phyloP scores from a whole-genome alignment of 106 monocot genomes.

The Apostasia ramifera region DNA sequence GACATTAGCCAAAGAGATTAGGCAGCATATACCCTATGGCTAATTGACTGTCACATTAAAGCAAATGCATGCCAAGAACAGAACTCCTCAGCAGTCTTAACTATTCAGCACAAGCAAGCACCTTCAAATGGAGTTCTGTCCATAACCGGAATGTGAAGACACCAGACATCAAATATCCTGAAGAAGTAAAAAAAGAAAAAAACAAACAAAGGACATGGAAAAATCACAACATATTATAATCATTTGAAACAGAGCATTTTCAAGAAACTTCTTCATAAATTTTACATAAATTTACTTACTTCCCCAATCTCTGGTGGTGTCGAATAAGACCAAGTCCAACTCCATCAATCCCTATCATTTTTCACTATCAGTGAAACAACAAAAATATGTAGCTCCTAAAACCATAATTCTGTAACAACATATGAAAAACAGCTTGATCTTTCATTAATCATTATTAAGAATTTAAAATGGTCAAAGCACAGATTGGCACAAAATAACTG shows the following conservation, averaged over 20 bases:
- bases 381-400: too few relatives aligned
- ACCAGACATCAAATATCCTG: slow-evolving; percentile 90
- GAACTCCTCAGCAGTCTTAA: neutral
- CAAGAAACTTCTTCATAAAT: neutral
- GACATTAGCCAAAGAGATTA: too few relatives aligned
- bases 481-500: too few relatives aligned
- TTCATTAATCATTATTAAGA: too few relatives aligned
- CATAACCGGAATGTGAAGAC: slow-evolving; percentile 79
- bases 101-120: slow-evolving; percentile 7
- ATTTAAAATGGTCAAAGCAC: too few relatives aligned
- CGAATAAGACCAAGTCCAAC: slow-evolving; percentile 63
- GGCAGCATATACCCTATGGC: too few relatives aligned
- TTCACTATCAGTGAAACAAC: neutral
- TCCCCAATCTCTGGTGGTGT: slow-evolving; percentile 64
- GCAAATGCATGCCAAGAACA: neutral
- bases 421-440: too few relatives aligned
- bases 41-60: too few relatives aligned
- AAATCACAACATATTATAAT: slow-evolving; percentile 3
- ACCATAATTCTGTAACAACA: too few relatives aligned
- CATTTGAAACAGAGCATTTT: neutral
- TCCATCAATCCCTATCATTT: slow-evolving; percentile 66
- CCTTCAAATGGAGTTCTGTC: slow-evolving; percentile 84
- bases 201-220: neutral
- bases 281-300: slow-evolving; percentile 24
- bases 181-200: neutral